These are phyloP conservation scores for Cinchona pubescens DNA, from an alignment of 257 asterid species.

Conservation along the genomic window DNA sequence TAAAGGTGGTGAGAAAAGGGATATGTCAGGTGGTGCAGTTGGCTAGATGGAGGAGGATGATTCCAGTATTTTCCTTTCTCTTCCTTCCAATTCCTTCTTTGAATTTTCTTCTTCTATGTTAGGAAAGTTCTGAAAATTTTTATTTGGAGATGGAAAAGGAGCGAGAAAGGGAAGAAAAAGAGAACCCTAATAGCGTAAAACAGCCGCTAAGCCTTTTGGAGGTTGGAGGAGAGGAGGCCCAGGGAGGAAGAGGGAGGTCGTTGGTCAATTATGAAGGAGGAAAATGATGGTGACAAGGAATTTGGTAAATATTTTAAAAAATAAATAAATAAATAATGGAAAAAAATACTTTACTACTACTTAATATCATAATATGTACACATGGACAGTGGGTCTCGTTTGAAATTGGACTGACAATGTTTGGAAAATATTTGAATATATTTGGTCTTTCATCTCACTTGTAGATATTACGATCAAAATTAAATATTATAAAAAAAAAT, in stretches of 20 bases:
- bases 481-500: too few relatives aligned
- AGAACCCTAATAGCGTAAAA: conserved; percentile 5
- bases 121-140: neutral
- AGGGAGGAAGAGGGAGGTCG: neutral
- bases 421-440: too few relatives aligned
- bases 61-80: neutral
- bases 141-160: neutral
- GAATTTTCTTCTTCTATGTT: neutral
- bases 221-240: neutral
- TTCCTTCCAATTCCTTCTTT: neutral
- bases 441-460: too few relatives aligned
- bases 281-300: conserved; percentile 6
- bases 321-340: neutral
- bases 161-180: neutral
- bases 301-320: neutral
- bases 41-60: neutral
- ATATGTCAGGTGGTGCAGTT: conserved; percentile 1
- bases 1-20: neutral
- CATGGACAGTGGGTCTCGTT: neutral
- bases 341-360: neutral
- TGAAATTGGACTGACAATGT: conserved; percentile 8
- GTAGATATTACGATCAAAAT: too few relatives aligned
- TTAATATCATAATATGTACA: too few relatives aligned
- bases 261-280: conserved; percentile 13
- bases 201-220: neutral